These are phyloP conservation scores for Lichtheimia corymbifera DNA, from an alignment of 371 early-diverging fungal genomes.

Conservation along the genomic window DNA sequence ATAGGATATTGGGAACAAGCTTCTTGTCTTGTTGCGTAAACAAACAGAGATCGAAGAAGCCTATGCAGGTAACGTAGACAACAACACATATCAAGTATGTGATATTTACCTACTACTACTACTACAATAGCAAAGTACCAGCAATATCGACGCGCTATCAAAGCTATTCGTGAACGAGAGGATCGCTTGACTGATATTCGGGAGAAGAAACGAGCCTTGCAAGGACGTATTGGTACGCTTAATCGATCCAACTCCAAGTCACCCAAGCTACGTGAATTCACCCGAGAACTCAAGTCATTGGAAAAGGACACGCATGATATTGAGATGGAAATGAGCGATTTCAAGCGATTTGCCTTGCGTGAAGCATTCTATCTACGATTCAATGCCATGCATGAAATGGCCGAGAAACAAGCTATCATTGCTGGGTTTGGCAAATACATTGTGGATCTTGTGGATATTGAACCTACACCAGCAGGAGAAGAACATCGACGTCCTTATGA, in stretches of 20 bases:
- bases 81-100: neutral
- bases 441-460: slow-evolving; percentile 43
- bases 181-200: slow-evolving; percentile 37
- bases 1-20: slow-evolving; percentile 41
- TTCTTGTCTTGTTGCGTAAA: slow-evolving; percentile 32
- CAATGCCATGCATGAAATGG: slow-evolving; percentile 49
- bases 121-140: slow-evolving; percentile 48
- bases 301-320: slow-evolving; percentile 42
- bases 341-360: slow-evolving; percentile 49
- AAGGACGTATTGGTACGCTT: slow-evolving; percentile 36
- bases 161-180: slow-evolving; percentile 49
- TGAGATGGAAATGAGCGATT: slow-evolving; percentile 49
- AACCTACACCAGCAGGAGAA: slow-evolving; percentile 35
- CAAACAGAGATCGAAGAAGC: slow-evolving; percentile 39
- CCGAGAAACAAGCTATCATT: slow-evolving; percentile 43
- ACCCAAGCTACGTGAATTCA: slow-evolving; percentile 37
- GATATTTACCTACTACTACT: neutral
- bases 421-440: slow-evolving; percentile 55
- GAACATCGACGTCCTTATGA: slow-evolving; percentile 30
- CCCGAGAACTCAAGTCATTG: slow-evolving; percentile 37
- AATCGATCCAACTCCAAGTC: slow-evolving; percentile 31
- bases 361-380: slow-evolving; percentile 55
- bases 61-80: slow-evolving; percentile 30
- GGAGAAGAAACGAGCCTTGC: slow-evolving; percentile 45
- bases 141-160: slow-evolving; percentile 47